A percentile compares a stretch with the other conserved stretches of the same genome.
phyloP scores from a whole-genome alignment of 1,284 basidiomycete species.

The Melanopsichium pennsylvanicum region DNA sequence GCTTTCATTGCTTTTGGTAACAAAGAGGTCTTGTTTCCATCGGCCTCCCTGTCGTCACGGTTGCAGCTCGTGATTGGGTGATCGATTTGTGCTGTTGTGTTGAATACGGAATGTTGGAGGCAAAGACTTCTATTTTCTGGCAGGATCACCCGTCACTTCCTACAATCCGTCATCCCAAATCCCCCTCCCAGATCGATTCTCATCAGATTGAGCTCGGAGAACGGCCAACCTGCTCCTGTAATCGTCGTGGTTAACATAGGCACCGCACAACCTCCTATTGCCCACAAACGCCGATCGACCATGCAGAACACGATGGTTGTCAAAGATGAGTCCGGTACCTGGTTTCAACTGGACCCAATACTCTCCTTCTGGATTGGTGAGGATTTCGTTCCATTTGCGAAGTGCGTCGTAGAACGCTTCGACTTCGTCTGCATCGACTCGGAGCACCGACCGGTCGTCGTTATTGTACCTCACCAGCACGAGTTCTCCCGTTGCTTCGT shows the following conservation, averaged over 20 bases:
- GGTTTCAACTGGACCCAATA: slow-evolving; percentile 88
- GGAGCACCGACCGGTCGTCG: slow-evolving; percentile 74
- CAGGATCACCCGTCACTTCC: too few species aligned
- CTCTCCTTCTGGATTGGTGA: slow-evolving; percentile 82
- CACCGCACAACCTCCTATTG: slow-evolving; percentile 89
- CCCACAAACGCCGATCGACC: slow-evolving; percentile 89
- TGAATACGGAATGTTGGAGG: too few species aligned
- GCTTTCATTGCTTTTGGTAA: too few species aligned
- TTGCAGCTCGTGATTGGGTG: background rate
- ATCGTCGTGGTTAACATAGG: slow-evolving; percentile 71
- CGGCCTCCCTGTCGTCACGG: too few species aligned
- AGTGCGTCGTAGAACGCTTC: slow-evolving; percentile 80
- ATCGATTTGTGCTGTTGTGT: too few species aligned
- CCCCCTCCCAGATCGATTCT: slow-evolving; percentile 19
- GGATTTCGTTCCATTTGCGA: slow-evolving; percentile 75
- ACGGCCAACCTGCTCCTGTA: slow-evolving; percentile 51
- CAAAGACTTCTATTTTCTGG: too few species aligned
- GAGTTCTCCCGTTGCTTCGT: slow-evolving; percentile 72
- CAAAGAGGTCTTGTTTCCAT: too few species aligned
- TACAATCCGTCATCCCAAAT: slow-evolving; percentile 60
- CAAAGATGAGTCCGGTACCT: slow-evolving; percentile 84
- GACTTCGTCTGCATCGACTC: slow-evolving; percentile 32
- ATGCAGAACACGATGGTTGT: slow-evolving; percentile 94
- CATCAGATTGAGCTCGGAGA: slow-evolving; percentile 30
- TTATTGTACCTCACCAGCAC: slow-evolving; percentile 91